phyloP scores from a whole-genome alignment of 2,329 filamentous ascomycete species.

The Cordyceps pruinosa region DNA sequence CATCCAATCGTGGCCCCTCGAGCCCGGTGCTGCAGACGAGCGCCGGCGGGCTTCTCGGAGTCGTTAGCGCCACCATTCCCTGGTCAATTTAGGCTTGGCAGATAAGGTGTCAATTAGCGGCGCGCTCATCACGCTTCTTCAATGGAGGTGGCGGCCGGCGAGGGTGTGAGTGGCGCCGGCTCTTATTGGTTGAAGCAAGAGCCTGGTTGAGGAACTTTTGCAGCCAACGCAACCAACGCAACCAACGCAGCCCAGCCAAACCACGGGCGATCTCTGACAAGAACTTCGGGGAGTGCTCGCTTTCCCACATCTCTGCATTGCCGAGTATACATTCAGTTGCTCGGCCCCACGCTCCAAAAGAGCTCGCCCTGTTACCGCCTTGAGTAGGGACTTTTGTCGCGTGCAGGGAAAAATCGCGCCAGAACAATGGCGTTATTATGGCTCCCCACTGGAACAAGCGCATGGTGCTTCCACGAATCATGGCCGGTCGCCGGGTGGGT shows the following conservation, averaged over 20 bases:
- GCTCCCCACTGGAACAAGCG: no score
- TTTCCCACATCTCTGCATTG: no score
- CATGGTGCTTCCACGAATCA: background rate
- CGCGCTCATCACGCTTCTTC: background rate
- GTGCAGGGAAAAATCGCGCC: background rate
- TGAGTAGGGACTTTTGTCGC: slow-evolving; percentile 1
- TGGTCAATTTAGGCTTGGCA: slow-evolving; percentile 11
- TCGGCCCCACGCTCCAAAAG: no score
- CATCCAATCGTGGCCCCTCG: background rate
- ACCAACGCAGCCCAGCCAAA: no score
- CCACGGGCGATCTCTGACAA: no score
- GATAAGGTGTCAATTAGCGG: slow-evolving; percentile 10
- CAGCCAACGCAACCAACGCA: background rate
- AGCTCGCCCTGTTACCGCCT: no score
- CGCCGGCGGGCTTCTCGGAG: background rate
- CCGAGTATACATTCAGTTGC: background rate
- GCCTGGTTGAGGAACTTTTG: slow-evolving; percentile 5
- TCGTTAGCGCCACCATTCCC: background rate
- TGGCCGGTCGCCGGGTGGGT: background rate
- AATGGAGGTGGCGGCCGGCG: background rate
- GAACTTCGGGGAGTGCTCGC: no score
- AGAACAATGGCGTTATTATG: background rate
- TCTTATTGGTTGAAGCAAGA: background rate
- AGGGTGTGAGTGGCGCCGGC: background rate
- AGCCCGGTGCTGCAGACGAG: background rate